Base-by-base conservation (phyloP, 371 early-diverging fungal species). In the Mortierella sp. region DNA sequence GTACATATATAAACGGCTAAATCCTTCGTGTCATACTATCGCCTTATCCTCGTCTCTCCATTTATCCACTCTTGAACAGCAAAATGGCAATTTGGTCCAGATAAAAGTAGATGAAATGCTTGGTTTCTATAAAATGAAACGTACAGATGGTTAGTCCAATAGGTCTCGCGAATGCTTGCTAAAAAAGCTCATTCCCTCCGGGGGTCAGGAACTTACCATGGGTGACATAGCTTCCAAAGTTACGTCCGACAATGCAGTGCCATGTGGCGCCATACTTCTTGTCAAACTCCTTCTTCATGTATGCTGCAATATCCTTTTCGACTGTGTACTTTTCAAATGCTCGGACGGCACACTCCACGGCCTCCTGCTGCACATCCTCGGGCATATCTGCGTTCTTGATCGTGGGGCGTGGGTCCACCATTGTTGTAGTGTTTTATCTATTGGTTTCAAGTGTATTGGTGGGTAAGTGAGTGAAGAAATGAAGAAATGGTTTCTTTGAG, bases 61-160 rank as follows among this genome's bases (percentile, higher is more conserved):
- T 5, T n/a, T 91, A 96, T 70, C 96, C 93, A 62, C 95, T 93
- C 85, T 97, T 98, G 91, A 98, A 98, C 62, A 98, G 87, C 68
- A 98, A 89, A 76, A 98, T 95, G 26, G 99, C 99, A 55, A 96
- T 96, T 84, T 96, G 95, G 62, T 95, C 96, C 66, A 96, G 89
- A 84, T 98, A 98, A 84, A 98, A 98, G 92, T 98, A 98, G 86
- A 98, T 97, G 77, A 98, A 98, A 77, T 96, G 96, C 90, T 97
- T 91, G 72, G 94, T 94, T 86, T 95, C 94, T 89, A 86, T 12
- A 52, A 37, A 52, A n/a, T 24, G 35, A 37, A 26, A 54, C 35
- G 16, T 9, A 39, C 3, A 54, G n/a, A 54, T 10, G 40, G 9
- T 12, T 26, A 43, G 18, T 24, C 2, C 24, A 55, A 28, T 26